Evolutionary conservation across 768 basidiomycete genomes (phyloP), one percentile per base, ranked within the genome.

Genomic region (Mycena albidolilacea): DNA sequence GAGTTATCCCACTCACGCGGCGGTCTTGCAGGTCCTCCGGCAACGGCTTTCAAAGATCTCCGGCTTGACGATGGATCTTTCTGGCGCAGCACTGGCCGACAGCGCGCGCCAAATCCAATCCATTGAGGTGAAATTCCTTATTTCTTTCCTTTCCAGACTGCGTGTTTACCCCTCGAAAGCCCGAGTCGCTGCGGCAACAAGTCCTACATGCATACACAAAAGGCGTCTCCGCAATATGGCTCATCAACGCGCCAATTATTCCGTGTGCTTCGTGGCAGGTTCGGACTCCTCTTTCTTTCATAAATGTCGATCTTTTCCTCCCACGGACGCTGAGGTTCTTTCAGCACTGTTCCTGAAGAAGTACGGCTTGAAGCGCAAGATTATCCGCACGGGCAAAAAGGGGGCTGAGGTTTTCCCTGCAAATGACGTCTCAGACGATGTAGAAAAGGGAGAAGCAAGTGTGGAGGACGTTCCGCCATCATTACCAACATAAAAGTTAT

Each of bases 281-380:
- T 30, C 64, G 68, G 14, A 39, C 8, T 0, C 17, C 11, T 19
- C 7, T 5, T 46, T 35, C 7, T 6, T 3, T 35, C 37, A 12
- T 19, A 19, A 10, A 46, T 50, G 48, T 62, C n/a, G 58, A 30
- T 37, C 14, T 12, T 46, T 46, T 30, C 30, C 30, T 30, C 30
- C 30, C 30, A 30, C 30, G 30, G 30, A 30, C 30, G 30, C 30
- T 30, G 30, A n/a, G 19, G 1, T 48, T 52, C 9, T 11, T 41
- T 5, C 37, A 73, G 75, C 35, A 11, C 71, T 76, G 5, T 70
- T 76, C 68, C 46, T 76, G 8, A 76, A 76, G 23, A 72, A 72
- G 19, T 76, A 76, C 69, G 70, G 52, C 43, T 39, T 73, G n/a
- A 73, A 76, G 65, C 71, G 75, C 30, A 76, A 67, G 21, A 38